Evolutionary conservation across 1,284 basidiomycete genomes (phyloP).

Genomic region (Fomitopsis pinicola): DNA sequence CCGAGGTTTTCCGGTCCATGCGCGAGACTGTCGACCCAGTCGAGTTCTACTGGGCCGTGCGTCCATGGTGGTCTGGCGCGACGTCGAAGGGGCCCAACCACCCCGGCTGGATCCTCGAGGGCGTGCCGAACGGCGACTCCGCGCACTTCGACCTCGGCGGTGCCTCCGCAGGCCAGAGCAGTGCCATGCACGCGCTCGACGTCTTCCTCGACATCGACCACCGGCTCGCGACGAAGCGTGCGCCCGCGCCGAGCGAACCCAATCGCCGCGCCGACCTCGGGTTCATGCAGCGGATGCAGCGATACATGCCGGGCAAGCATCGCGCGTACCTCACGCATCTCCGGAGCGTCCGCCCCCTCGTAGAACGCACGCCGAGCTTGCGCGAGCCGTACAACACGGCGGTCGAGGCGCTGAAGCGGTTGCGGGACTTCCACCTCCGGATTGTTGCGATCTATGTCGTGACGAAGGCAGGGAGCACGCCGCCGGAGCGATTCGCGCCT

Average conservation of each 20-base stretch:
- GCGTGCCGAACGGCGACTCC: conserved; percentile 47
- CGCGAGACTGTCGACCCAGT: conserved; percentile 79
- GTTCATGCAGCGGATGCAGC: conserved; percentile 80
- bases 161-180: conserved; percentile 93
- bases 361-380: conserved; percentile 49
- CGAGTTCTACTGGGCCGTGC: conserved; percentile 86
- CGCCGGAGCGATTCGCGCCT: conserved; percentile 43
- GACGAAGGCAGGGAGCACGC: conserved; percentile 58
- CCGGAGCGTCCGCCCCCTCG: conserved; percentile 55
- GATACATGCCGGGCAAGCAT: conserved; percentile 79
- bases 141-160: conserved; percentile 70
- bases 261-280: conserved; percentile 63
- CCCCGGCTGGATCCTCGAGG: conserved; percentile 77
- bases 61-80: conserved; percentile 93
- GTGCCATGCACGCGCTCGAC: conserved; percentile 80
- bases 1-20: conserved; percentile 64
- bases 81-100: conserved; percentile 48
- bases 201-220: conserved; percentile 84
- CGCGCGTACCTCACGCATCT: conserved; percentile 61
- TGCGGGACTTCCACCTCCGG: conserved; percentile 87
- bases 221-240: conserved; percentile 67
- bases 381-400: conserved; percentile 77
- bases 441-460: conserved; percentile 86
- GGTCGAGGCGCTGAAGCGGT: conserved; percentile 72
- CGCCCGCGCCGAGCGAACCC: conserved; percentile 63